Conservation (phyloP, 2,329 filamentous ascomycete species). For the Colletotrichum agaves region DNA sequence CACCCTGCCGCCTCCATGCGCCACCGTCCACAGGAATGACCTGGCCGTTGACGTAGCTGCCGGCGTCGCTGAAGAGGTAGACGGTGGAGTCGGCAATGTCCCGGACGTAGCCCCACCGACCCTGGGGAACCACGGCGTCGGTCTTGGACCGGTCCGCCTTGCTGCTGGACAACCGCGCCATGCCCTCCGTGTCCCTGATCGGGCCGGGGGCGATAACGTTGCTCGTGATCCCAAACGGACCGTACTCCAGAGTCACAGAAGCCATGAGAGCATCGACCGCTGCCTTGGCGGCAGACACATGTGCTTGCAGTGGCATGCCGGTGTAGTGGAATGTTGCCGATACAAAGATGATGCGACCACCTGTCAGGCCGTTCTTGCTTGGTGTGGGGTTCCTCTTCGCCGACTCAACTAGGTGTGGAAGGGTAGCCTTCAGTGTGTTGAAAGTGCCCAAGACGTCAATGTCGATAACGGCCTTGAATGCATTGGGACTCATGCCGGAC, state of each 20-base stretch:
- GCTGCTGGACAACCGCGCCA: conserved; percentile 68
- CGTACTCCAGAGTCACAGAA: conserved; percentile 87
- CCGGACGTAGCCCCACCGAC: conserved; percentile 80
- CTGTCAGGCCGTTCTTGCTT: conserved; percentile 71
- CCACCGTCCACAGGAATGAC: conserved; percentile 78
- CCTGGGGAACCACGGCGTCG: conserved; percentile 71
- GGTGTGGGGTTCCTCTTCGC: conserved; percentile 70
- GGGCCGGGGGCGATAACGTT: conserved; percentile 92
- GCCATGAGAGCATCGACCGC: conserved; percentile 87
- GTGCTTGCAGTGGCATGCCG: conserved; percentile 84
- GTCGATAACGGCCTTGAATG: conserved; percentile 94
- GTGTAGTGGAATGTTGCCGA: conserved; percentile 93
- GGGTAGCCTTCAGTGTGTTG: conserved; percentile 92
- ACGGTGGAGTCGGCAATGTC: conserved; percentile 95
- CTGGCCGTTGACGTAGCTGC: conserved; percentile 87
- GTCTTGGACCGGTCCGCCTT: conserved; percentile 47
- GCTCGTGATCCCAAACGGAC: conserved; percentile 84
- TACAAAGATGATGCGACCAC: conserved; percentile 88
- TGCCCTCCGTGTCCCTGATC: conserved; percentile 85
- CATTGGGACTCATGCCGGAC: conserved; percentile 83
- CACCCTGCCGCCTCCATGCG: conserved; percentile 64
- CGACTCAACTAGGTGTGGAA: conserved; percentile 84
- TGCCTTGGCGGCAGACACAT: conserved; percentile 92
- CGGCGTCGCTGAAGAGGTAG: conserved; percentile 87
- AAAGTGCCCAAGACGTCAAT: conserved; percentile 95